Percentiles rank a stretch among this genome's conserved stretches.
These are phyloP conservation scores for Lolium perenne DNA, from an alignment of 176 grass and related monocot species.

Conservation along the genomic window DNA sequence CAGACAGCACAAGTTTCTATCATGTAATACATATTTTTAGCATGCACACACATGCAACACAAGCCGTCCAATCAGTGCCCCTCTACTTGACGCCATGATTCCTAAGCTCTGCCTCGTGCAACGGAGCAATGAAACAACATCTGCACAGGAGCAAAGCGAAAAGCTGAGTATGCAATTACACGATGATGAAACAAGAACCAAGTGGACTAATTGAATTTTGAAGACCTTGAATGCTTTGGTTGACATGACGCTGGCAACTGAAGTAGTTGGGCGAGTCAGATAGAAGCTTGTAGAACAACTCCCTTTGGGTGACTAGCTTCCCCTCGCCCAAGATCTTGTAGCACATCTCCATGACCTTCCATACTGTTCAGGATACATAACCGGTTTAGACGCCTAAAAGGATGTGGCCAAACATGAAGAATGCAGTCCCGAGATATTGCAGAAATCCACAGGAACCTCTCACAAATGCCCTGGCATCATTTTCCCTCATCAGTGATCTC, in stretches of 20 bases:
- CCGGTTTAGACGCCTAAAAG: background rate
- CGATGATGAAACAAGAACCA: background rate
- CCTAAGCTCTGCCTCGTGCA: slow-evolving; percentile 94
- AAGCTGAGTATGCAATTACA: background rate
- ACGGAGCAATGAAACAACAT: slow-evolving; percentile 84
- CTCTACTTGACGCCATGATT: slow-evolving; percentile 88
- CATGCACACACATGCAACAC: slow-evolving; percentile 60
- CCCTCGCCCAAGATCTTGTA: slow-evolving; percentile 78
- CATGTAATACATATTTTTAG: slow-evolving; percentile 21
- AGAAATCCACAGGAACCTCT: slow-evolving; percentile 56
- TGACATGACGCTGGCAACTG: slow-evolving; percentile 71
- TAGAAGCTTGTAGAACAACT: slow-evolving; percentile 90
- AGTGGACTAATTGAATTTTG: background rate
- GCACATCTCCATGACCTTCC: slow-evolving; percentile 91
- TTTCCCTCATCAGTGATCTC: slow-evolving; percentile 79
- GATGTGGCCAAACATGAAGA: background rate
- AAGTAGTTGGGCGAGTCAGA: slow-evolving; percentile 76
- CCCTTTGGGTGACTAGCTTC: slow-evolving; percentile 77
- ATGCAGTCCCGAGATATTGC: background rate
- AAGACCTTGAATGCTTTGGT: slow-evolving; percentile 72
- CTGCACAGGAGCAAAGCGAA: slow-evolving; percentile 40
- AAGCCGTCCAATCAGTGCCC: slow-evolving; percentile 73
- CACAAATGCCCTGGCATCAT: slow-evolving; percentile 64
- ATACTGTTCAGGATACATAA: slow-evolving; percentile 55
- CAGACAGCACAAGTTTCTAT: slow-evolving; percentile 24